A percentile compares a stretch with the other conserved stretches of the same genome.
Conservation (phyloP, 306 rosid genomes). For the Astragalus membranaceus region DNA sequence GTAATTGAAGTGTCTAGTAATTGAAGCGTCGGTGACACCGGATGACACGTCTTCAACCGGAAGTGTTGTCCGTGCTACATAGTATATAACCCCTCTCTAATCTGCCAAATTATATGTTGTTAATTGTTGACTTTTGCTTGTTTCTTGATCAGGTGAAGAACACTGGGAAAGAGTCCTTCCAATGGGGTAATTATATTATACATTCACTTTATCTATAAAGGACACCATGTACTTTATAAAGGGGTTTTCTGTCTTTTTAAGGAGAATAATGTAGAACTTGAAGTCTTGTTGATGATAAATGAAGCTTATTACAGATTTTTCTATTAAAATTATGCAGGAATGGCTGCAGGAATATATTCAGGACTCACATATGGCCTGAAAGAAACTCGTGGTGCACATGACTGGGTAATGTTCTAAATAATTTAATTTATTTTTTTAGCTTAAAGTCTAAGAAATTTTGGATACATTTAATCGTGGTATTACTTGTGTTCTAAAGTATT, state of each 20-base stretch:
- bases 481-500: no score
- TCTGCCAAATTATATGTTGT: background rate
- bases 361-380: slow-evolving; percentile 79
- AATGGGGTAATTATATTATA: slow-evolving; percentile 55
- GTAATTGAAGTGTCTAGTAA: no score
- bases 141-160: slow-evolving; percentile 53
- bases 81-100: background rate
- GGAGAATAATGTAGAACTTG: no score
- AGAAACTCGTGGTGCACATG: slow-evolving; percentile 86
- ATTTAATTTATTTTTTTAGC: no score
- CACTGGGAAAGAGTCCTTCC: slow-evolving; percentile 77
- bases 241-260: no score
- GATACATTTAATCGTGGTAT: no score
- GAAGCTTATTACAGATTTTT: background rate
- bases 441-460: no score
- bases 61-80: no score
- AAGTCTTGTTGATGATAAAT: background rate
- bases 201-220: no score
- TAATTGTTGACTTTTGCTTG: background rate
- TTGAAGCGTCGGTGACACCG: no score
- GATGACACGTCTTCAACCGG: no score
- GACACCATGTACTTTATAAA: no score
- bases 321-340: slow-evolving; percentile 41
- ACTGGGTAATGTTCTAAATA: slow-evolving; percentile 53
- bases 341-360: slow-evolving; percentile 81